These are phyloP conservation scores for Colletotrichum limetticola DNA, from an alignment of 2,329 filamentous ascomycete genomes.

Conservation along the genomic window DNA sequence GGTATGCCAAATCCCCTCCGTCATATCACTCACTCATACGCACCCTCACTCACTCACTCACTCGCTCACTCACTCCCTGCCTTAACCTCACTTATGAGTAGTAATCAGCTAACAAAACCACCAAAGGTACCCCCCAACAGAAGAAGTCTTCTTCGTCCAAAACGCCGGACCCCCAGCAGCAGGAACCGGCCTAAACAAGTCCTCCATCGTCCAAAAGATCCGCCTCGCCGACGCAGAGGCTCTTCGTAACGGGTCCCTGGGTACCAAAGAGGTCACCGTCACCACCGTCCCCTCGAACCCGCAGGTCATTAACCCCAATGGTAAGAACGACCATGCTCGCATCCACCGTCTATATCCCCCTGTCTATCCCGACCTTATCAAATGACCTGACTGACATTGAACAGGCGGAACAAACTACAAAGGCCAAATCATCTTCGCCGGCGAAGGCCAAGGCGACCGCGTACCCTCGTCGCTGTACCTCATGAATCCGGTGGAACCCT, in stretches of 20 bases:
- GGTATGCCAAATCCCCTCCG: conserved; percentile 39
- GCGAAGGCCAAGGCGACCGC: conserved; percentile 60
- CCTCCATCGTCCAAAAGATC: conserved; percentile 62
- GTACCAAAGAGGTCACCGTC: conserved; percentile 53
- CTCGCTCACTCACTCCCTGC: too few relatives aligned
- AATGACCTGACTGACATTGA: too few relatives aligned
- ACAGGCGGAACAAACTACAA: conserved; percentile 59
- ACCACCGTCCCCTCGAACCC: conserved; percentile 54
- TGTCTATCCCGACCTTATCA: too few relatives aligned
- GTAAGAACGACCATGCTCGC: conserved; percentile 40
- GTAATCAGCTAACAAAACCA: too few relatives aligned
- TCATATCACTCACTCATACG: too few relatives aligned
- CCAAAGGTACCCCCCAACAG: conserved; percentile 49
- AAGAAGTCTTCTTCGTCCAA: conserved; percentile 66
- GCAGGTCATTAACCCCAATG: conserved; percentile 61
- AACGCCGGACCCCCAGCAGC: conserved; percentile 58
- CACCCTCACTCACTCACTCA: too few relatives aligned
- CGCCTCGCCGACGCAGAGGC: conserved; percentile 54
- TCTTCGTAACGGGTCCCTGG: conserved; percentile 49
- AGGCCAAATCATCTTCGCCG: conserved; percentile 59
- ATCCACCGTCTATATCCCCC: too few relatives aligned
- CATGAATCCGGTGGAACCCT: conserved; percentile 57
- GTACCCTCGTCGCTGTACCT: conserved; percentile 51
- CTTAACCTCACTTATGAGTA: too few relatives aligned
- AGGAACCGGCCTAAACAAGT: conserved; percentile 63